Evolutionary conservation across 2,329 filamentous ascomycete species (phyloP).

Genomic region (Hymenotorrendiella dingleyae): DNA sequence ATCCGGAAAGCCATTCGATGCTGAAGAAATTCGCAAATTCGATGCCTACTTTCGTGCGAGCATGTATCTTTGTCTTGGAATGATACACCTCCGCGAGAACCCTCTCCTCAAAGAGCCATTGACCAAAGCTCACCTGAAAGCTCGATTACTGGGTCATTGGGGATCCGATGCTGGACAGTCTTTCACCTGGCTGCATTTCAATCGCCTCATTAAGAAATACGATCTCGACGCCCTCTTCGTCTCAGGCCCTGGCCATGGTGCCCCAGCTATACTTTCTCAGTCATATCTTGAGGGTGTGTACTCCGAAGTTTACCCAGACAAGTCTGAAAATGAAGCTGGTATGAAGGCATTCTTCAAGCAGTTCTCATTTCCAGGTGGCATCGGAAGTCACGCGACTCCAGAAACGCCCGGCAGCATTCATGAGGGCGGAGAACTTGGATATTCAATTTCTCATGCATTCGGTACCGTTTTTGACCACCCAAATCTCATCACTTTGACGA

Average conservation of each 20-base stretch:
- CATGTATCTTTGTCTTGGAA: slow-evolving; percentile 69
- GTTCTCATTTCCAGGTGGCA: slow-evolving; percentile 76
- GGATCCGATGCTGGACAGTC: slow-evolving; percentile 75
- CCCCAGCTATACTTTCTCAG: slow-evolving; percentile 69
- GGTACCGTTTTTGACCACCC: slow-evolving; percentile 72
- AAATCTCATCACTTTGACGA: slow-evolving; percentile 66
- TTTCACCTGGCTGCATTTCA: slow-evolving; percentile 79
- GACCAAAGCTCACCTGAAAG: slow-evolving; percentile 63
- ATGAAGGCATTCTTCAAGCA: slow-evolving; percentile 75
- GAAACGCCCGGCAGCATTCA: slow-evolving; percentile 74
- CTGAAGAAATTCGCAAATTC: slow-evolving; percentile 62
- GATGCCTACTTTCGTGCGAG: slow-evolving; percentile 70
- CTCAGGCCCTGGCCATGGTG: slow-evolving; percentile 72
- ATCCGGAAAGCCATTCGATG: slow-evolving; percentile 53
- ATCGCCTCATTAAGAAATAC: slow-evolving; percentile 76
- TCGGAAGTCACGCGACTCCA: slow-evolving; percentile 71
- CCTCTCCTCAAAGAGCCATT: slow-evolving; percentile 66
- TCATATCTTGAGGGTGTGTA: slow-evolving; percentile 74
- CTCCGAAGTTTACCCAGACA: slow-evolving; percentile 70
- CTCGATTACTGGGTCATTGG: slow-evolving; percentile 70
- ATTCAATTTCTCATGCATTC: slow-evolving; percentile 73
- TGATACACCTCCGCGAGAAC: slow-evolving; percentile 74
- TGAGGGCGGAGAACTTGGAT: slow-evolving; percentile 77
- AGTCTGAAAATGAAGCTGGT: slow-evolving; percentile 61
- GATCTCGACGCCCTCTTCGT: slow-evolving; percentile 67